Evolutionary conservation across 2,329 filamentous ascomycete species (phyloP), one percentile per base, ranked within the genome.

Genomic region (Diaporthe vaccinii): DNA sequence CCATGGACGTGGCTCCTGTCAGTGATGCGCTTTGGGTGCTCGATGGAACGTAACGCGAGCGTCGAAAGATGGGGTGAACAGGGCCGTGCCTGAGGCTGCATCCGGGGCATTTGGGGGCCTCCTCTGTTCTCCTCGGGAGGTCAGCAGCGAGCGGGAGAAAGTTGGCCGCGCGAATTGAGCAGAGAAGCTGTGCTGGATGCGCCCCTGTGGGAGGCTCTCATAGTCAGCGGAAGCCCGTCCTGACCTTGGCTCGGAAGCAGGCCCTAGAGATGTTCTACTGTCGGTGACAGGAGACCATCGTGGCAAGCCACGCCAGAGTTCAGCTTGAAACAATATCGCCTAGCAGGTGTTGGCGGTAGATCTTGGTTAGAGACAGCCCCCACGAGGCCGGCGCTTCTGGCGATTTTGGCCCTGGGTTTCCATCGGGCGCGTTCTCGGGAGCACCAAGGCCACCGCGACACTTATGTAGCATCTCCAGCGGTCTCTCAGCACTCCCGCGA

Each of bases 1-100:
- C 39, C 57, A 51, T 69, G 65, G 46, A 55, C 49, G 34, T 49
- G 22, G 49, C 49, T 69, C 65, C 34, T 53, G 65, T 68, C 65
- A 53, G 65, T 53, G 65, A 12, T n/a, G 62, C 14, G 62, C 31
- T 51, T 51, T 36, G 31, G 49, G 15, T 55, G 49, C 44, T 17
- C 65, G 34, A 69, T 69, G 49, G 65, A 69, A 69, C 49, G 49
- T 55, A 41, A 69, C 34, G 41, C 46, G 65, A 53, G 49, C 65
- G 25, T 39, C n/a, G 49, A 55, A 69, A 69, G 65, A 55, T 28
- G 31, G 65, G 65, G 34, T 69, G 65, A 69, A 69, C 65, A 28
- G 49, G 49, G n/a, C 34, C 49, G 46, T 68, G 65, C 65, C 36
- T 41, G 15, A 39, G 12, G 17, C 49, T 10, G n/a, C 65, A 69